Conservation (phyloP, 257 asterid species). For the Nicotiana benthamiana region DNA sequence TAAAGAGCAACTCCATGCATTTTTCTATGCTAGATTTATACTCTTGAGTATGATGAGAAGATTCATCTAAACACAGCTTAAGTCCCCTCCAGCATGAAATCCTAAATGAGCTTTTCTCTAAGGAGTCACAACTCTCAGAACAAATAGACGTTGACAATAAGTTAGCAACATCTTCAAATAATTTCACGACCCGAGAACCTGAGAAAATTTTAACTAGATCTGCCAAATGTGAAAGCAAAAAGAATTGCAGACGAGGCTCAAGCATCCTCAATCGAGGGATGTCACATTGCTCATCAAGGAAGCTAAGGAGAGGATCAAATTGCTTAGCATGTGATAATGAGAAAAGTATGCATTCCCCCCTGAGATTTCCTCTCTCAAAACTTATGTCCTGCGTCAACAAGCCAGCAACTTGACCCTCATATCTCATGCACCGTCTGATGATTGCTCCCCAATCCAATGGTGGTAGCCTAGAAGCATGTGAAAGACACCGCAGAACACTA, state of each 20-base stretch:
- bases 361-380: conserved; percentile 44
- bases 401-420: conserved; percentile 48
- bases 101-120: conserved; percentile 43
- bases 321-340: conserved; percentile 62
- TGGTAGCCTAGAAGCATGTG: conserved; percentile 79
- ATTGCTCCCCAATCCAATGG: conserved; percentile 73
- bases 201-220: conserved; percentile 67
- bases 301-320: conserved; percentile 61
- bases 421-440: conserved; percentile 73
- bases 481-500: conserved; percentile 61
- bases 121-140: conserved; percentile 38
- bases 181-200: conserved; percentile 53
- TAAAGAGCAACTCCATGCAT: conserved; percentile 69
- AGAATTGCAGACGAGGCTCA: conserved; percentile 69
- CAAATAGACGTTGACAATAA: conserved; percentile 44
- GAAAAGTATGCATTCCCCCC: conserved; percentile 79
- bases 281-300: conserved; percentile 76
- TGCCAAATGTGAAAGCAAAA: conserved; percentile 57
- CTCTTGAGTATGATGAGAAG: conserved; percentile 36
- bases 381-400: conserved; percentile 25
- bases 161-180: conserved; percentile 58
- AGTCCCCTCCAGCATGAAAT: conserved; percentile 94
- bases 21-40: conserved; percentile 45
- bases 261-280: conserved; percentile 71
- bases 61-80: conserved; percentile 44